Evolutionary conservation across 495 filamentous ascomycete species (phyloP), one percentile per base, ranked within the genome.

Genomic region (Aspergillus campestris): DNA sequence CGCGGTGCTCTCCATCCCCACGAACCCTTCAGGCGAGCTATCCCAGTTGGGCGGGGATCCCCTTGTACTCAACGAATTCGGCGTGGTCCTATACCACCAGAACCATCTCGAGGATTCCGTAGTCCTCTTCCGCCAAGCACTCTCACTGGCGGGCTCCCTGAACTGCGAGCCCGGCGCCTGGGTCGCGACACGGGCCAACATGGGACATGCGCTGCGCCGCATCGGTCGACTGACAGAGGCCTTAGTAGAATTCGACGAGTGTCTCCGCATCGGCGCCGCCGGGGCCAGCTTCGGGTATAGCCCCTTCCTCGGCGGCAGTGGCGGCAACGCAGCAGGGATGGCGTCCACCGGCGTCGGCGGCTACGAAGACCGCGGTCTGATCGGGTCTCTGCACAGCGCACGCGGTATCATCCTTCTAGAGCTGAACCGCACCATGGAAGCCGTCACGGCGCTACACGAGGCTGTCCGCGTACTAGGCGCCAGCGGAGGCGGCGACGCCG

Each of bases 21-120:
- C 49, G 1, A 54, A 55, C 28, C 49, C 56, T 7, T 89, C 49
- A 81, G 82, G 71, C 69, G 80, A 58, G 76, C 78, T 15, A 8
- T 45, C 59, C 1, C 44, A 62, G 1, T 47, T 69, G 5, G 66
- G 67, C 1, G 70, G 70, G 5, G 92, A 99, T 52, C 94, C 92
- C 4, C 69, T 97, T 7, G 77, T 99, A 5, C 74, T 99, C 13
- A 97, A 99, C 61, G 92, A 99, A 64, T 80, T 96, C 56, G 92
- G 91, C 24, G 85, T 97, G 6, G 89, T 95, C 0, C 80, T 86
- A 36, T 99, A 95, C 61, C 89, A 97, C 57, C 87, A 95, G 58
- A 84, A 90, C 51, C 76, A 84, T 34, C 75, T 89, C 10, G 67
- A 79, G 29, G 80, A 82, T 10, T 84, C 92, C 5, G 75, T 84